Percentiles rank a stretch among this genome's conserved stretches.
phyloP scores from a whole-genome alignment of 192 early-diverging fungal species.

The Allomyces javanicus region DNA sequence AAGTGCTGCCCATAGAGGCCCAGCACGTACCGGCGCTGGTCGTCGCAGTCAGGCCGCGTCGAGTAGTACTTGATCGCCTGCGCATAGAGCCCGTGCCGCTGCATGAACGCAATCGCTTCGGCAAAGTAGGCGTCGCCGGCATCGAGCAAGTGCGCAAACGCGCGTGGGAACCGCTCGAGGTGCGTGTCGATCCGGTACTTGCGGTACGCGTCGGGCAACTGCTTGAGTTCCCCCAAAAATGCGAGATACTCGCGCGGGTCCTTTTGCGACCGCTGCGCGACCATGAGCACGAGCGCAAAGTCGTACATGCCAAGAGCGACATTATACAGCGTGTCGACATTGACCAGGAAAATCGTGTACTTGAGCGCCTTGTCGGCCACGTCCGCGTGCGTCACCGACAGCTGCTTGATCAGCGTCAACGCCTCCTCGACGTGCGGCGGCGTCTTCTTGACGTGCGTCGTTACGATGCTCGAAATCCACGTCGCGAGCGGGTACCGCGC shows the following conservation, averaged over 20 bases:
- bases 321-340: slow-evolving; percentile 72
- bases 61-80: slow-evolving; percentile 34
- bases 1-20: slow-evolving; percentile 44
- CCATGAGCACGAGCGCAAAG: slow-evolving; percentile 73
- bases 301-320: slow-evolving; percentile 90
- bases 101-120: slow-evolving; percentile 40
- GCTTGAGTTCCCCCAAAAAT: slow-evolving; percentile 61
- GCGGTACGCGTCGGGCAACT: slow-evolving; percentile 51
- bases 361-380: slow-evolving; percentile 70
- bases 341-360: slow-evolving; percentile 77
- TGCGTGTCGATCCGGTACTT: slow-evolving; percentile 75
- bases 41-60: slow-evolving; percentile 18
- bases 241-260: slow-evolving; percentile 91
- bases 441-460: slow-evolving; percentile 55
- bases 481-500: slow-evolving; percentile 16
- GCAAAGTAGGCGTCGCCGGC: slow-evolving; percentile 26
- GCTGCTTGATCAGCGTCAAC: slow-evolving; percentile 35
- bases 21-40: slow-evolving; percentile 19
- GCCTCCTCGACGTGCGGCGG: slow-evolving; percentile 70
- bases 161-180: slow-evolving; percentile 43
- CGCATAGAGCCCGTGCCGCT: slow-evolving; percentile 41
- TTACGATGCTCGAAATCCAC: slow-evolving; percentile 65
- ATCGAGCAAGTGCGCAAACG: slow-evolving; percentile 29
- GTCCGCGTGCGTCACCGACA: slow-evolving; percentile 17
- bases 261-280: slow-evolving; percentile 91